Percentiles rank a stretch among this genome's conserved stretches.
phyloP scores from a whole-genome alignment of 2,329 filamentous ascomycete genomes.

The Cladobotryum protrusum region DNA sequence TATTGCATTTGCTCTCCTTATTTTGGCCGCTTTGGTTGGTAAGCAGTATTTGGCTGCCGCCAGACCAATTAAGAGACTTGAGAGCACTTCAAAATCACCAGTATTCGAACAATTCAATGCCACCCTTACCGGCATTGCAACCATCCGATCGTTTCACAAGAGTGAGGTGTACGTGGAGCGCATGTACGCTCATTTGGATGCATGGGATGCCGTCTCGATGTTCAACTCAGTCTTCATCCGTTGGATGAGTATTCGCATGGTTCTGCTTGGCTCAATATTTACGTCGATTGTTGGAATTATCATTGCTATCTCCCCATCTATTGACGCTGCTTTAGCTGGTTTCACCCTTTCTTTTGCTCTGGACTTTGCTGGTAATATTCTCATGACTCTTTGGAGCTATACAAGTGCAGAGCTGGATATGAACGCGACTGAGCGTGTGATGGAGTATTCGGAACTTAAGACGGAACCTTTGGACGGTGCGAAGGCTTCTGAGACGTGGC shows the following conservation, averaged over 20 bases:
- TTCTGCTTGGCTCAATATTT: slow-evolving; percentile 62
- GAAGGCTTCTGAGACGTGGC: slow-evolving; percentile 66
- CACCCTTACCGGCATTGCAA: slow-evolving; percentile 64
- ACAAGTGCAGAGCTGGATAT: slow-evolving; percentile 69
- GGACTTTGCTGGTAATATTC: slow-evolving; percentile 58
- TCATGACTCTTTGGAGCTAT: slow-evolving; percentile 62
- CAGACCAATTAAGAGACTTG: slow-evolving; percentile 68
- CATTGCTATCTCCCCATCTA: slow-evolving; percentile 53
- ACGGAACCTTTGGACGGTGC: slow-evolving; percentile 60
- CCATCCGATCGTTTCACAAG: slow-evolving; percentile 71
- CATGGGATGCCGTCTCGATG: slow-evolving; percentile 59
- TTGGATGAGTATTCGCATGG: slow-evolving; percentile 71
- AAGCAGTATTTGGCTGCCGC: slow-evolving; percentile 62
- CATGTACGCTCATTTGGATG: slow-evolving; percentile 66
- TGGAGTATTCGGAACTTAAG: slow-evolving; percentile 65
- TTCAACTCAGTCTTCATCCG: slow-evolving; percentile 67
- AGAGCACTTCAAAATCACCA: slow-evolving; percentile 70
- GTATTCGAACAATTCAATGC: slow-evolving; percentile 76
- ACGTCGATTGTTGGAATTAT: slow-evolving; percentile 58
- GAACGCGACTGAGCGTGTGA: slow-evolving; percentile 69
- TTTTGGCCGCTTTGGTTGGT: slow-evolving; percentile 52
- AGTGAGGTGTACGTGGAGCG: slow-evolving; percentile 57
- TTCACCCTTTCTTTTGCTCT: slow-evolving; percentile 71
- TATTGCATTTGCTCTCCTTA: slow-evolving; percentile 52
- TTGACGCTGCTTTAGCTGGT: slow-evolving; percentile 65